Evolutionary conservation across 2,329 filamentous ascomycete species (phyloP).

Genomic region (Sarocladium brachiariae): DNA sequence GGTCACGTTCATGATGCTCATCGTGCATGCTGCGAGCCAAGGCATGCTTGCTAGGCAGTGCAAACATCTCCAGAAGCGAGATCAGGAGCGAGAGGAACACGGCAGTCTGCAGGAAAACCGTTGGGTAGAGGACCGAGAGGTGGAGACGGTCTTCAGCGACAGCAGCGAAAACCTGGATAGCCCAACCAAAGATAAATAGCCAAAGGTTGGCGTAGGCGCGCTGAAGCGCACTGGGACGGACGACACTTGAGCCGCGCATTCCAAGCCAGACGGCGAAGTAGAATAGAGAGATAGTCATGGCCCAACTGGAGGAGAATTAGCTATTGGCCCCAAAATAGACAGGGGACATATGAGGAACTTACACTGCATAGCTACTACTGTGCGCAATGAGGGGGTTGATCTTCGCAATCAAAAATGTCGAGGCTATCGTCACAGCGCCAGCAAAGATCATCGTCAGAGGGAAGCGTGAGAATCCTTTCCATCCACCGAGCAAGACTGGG

Average conservation of each 20-base stretch:
- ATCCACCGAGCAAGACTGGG: slow-evolving; percentile 61
- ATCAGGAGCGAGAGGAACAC: slow-evolving; percentile 69
- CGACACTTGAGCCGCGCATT: slow-evolving; percentile 68
- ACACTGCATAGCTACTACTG: slow-evolving; percentile 76
- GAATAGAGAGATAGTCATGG: slow-evolving; percentile 77
- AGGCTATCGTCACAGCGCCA: slow-evolving; percentile 59
- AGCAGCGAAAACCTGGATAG: slow-evolving; percentile 62
- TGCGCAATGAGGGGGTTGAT: slow-evolving; percentile 89
- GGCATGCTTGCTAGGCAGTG: slow-evolving; percentile 62
- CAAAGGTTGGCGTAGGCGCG: slow-evolving; percentile 76
- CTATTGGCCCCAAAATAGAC: background rate
- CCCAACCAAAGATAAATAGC: slow-evolving; percentile 73
- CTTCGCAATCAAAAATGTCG: slow-evolving; percentile 66
- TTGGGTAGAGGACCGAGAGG: slow-evolving; percentile 70
- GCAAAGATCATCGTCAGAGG: slow-evolving; percentile 68
- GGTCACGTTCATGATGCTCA: slow-evolving; percentile 36
- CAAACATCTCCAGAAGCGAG: slow-evolving; percentile 73
- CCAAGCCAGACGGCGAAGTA: slow-evolving; percentile 78
- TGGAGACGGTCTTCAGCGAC: slow-evolving; percentile 70
- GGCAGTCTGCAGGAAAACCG: slow-evolving; percentile 72
- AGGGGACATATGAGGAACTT: slow-evolving; percentile 17
- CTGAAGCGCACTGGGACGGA: slow-evolving; percentile 79
- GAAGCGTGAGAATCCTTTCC: slow-evolving; percentile 78
- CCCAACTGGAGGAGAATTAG: slow-evolving; percentile 48
- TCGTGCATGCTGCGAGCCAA: slow-evolving; percentile 56